Base-by-base conservation (phyloP, 169 alveolate genomes). In the Condylostoma magnum region DNA sequence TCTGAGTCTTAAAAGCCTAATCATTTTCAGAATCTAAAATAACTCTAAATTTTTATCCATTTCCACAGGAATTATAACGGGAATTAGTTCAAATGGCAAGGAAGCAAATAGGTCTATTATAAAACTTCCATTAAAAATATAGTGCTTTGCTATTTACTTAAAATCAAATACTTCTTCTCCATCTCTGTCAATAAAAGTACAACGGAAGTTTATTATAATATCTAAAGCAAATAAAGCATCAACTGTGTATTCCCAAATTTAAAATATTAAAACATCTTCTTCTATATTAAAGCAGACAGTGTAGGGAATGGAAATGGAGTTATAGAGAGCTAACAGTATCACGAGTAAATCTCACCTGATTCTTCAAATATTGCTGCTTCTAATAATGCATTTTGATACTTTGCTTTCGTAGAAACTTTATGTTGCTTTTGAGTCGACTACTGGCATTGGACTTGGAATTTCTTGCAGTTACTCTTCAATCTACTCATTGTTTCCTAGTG, bases 311-410 rank as follows among this genome's bases (percentile, higher is more conserved):
- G 73, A 44, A 50, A 74, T 41, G 25, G 75, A 50, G 34, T 63
- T 78, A 33, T 47, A 79, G 1, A 69, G 25, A 2, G 87, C 81
- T 2, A 77, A 56, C 38, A 79, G 2, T 46, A 83, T 75, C 18
- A 76, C 65, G 41, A 78, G 51, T 2, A 83, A 27, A 69, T 83
- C 87, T 85, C 90, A 83, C 15, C 34, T 79, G 3, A 52, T 25
- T 25, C 65, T 22, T 20, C 46, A 67, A 18, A 27, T 6, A 28
- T 36, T 25, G 28, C 28, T 30, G 6, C 30, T 30, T 67, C 76
- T 25, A 25, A 67, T 67, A 6, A 67, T n/a, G n/a, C n/a, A n/a
- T n/a, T n/a, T n/a, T n/a, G n/a, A n/a, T n/a, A n/a, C n/a, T n/a
- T n/a, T n/a, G n/a, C n/a, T n/a, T n/a, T n/a, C n/a, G n/a, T n/a